A percentile compares a stretch with the other conserved stretches of the same genome.
Evolutionary conservation across 139 green algal genomes (phyloP).

Genomic region (Micractinium sp.): DNA sequence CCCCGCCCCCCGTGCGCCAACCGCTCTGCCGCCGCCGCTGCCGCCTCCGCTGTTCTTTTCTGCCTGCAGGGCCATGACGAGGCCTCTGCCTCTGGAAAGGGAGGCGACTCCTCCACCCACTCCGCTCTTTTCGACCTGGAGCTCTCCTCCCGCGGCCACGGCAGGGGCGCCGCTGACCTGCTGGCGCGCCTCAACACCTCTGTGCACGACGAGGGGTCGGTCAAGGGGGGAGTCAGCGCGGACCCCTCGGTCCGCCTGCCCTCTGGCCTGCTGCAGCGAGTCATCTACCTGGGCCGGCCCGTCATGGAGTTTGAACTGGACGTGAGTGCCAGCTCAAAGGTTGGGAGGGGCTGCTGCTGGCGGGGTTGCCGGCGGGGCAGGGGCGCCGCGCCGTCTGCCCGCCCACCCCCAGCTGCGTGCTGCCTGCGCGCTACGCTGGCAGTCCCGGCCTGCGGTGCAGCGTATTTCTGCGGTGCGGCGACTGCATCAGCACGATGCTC

Average conservation of each 20-base stretch:
- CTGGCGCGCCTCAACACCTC: slow-evolving; percentile 10
- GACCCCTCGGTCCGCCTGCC: slow-evolving; percentile 23
- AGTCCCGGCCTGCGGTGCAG: neutral
- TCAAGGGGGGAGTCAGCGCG: neutral
- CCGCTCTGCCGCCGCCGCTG: neutral
- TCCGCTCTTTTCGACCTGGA: slow-evolving; percentile 53
- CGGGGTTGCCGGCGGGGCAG: neutral
- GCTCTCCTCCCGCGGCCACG: slow-evolving; percentile 21
- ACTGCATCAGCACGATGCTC: neutral
- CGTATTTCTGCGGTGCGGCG: neutral
- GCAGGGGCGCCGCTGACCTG: neutral
- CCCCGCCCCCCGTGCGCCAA: neutral
- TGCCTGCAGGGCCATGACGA: slow-evolving; percentile 16
- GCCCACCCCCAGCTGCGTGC: neutral
- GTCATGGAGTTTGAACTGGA: slow-evolving; percentile 48
- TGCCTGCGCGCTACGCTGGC: neutral
- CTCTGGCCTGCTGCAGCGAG: slow-evolving; percentile 24
- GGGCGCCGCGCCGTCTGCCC: neutral
- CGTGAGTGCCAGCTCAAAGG: too few species aligned
- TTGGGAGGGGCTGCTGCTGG: too few species aligned
- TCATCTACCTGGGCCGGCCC: slow-evolving; percentile 46
- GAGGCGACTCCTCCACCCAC: slow-evolving; percentile 43
- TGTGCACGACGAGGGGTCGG: neutral
- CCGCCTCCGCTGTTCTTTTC: neutral
- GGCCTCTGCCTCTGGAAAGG: slow-evolving; percentile 7